These are phyloP conservation scores for Populus trichocarpa DNA, from an alignment of 441 rosid species.

Conservation along the genomic window DNA sequence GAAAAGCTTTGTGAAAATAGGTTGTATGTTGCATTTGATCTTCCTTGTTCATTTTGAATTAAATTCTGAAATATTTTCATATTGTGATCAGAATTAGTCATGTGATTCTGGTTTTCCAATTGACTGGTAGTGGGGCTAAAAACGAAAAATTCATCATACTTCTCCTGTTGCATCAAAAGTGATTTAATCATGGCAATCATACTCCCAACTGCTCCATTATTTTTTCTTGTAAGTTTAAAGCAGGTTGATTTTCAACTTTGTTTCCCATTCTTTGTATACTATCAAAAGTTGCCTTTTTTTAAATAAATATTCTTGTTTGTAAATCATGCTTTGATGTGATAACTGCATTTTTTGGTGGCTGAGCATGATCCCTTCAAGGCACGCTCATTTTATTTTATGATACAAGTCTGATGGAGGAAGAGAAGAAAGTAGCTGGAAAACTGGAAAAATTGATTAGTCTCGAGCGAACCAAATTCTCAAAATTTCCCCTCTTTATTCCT, in stretches of 20 bases:
- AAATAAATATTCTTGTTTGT: neutral
- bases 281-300: neutral
- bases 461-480: neutral
- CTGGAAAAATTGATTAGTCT: neutral
- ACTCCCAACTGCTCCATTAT: neutral
- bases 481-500: neutral
- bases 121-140: neutral
- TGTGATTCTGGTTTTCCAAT: neutral
- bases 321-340: neutral
- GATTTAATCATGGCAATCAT: neutral
- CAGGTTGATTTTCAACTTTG: slow-evolving; percentile 5
- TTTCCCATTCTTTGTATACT: neutral
- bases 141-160: neutral
- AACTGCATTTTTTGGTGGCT: neutral
- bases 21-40: neutral
- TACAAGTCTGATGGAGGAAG: neutral
- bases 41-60: neutral
- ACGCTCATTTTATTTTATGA: neutral
- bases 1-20: neutral
- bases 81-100: neutral
- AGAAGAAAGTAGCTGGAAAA: neutral
- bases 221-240: neutral
- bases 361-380: neutral
- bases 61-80: neutral
- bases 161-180: neutral